Evolutionary conservation across 805 yeast genomes (phyloP).

Genomic region (Sugiyamaella lignohabitans): DNA sequence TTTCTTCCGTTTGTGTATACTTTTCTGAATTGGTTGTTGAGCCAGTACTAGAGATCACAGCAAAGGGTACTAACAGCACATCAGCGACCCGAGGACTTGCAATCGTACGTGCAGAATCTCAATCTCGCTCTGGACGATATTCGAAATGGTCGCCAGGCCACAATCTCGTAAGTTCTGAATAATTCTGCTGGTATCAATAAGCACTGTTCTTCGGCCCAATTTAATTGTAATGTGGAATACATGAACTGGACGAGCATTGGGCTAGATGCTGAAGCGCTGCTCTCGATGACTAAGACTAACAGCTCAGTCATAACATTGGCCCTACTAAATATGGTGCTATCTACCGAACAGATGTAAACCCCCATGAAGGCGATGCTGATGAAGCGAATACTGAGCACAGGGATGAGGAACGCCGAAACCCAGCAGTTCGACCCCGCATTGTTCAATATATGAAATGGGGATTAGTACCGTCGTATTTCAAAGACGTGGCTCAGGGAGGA

Average conservation of each 20-base stretch:
- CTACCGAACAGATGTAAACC: conserved; percentile 12
- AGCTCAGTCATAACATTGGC: conserved; percentile 19
- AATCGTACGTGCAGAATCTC: conserved; percentile 9
- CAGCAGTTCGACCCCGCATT: conserved; percentile 3
- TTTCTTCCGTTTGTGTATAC: no score
- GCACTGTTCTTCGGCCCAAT: background rate
- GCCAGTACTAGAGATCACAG: no score
- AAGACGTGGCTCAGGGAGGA: conserved; percentile 17
- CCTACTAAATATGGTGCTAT: conserved; percentile 23
- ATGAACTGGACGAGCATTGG: no score
- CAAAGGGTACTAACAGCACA: no score
- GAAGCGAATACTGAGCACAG: background rate
- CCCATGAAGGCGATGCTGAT: conserved; percentile 5
- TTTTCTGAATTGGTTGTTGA: no score
- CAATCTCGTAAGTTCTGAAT: conserved; percentile 11
- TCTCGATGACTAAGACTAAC: background rate
- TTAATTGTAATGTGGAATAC: no score
- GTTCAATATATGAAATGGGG: conserved; percentile 73
- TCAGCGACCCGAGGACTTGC: conserved; percentile 18
- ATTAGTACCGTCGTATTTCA: conserved; percentile 46
- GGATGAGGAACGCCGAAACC: background rate
- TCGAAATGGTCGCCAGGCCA: conserved; percentile 19
- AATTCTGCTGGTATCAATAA: background rate
- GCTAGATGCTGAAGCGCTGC: no score
- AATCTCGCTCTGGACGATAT: conserved; percentile 20